phyloP scores from a whole-genome alignment of 768 basidiomycete species.

The Obba rivulosa region DNA sequence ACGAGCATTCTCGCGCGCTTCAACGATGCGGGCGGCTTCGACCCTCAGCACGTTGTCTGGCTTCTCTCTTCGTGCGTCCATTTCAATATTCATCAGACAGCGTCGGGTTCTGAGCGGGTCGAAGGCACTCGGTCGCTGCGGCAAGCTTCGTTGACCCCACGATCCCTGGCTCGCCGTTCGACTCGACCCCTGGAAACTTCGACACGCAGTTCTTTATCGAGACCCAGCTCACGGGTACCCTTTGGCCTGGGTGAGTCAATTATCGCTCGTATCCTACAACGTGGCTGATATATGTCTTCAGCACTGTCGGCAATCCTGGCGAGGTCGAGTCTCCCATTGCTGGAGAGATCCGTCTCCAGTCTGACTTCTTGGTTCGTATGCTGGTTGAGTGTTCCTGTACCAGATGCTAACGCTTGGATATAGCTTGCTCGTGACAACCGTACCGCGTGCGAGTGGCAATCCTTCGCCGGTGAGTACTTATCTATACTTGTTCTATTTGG shows the following conservation, averaged over 20 bases:
- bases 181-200: slow-evolving; percentile 23
- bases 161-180: slow-evolving; percentile 20
- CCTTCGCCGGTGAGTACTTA: slow-evolving; percentile 14
- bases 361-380: slow-evolving; percentile 18
- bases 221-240: slow-evolving; percentile 18
- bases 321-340: slow-evolving; percentile 25
- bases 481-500: not conserved
- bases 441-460: slow-evolving; percentile 31
- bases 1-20: slow-evolving; percentile 16
- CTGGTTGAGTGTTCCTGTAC: not conserved
- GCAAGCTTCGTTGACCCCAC: slow-evolving; percentile 21
- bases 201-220: slow-evolving; percentile 27
- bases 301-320: slow-evolving; percentile 18
- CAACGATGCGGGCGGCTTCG: slow-evolving; percentile 13
- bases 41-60: slow-evolving; percentile 14
- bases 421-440: slow-evolving; percentile 26
- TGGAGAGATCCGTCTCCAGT: slow-evolving; percentile 31
- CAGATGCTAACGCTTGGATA: not conserved
- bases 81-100: not conserved
- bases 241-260: slow-evolving; percentile 22
- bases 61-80: slow-evolving; percentile 14
- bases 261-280: too few relatives aligned
- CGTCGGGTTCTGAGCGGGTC: not conserved
- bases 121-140: slow-evolving; percentile 16
- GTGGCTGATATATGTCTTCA: slow-evolving; percentile 8